Base-by-base conservation (phyloP, 2,329 filamentous ascomycete species). In the Aspergillus pseudoterreus region DNA sequence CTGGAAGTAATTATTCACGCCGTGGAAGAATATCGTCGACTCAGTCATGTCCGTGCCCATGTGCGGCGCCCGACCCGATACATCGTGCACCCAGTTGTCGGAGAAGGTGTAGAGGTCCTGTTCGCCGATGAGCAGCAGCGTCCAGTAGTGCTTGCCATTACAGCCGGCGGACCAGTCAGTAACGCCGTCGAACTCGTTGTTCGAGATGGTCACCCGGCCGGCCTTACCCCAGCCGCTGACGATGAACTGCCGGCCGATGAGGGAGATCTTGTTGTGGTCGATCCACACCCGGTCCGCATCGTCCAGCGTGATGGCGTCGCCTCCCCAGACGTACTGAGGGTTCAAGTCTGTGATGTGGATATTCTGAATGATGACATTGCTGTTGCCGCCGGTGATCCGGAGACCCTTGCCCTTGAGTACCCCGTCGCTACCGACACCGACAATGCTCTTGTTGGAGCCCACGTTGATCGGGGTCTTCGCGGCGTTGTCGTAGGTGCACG, bases 1-100 rank as follows among this genome's bases (percentile, higher is more conserved):
- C 62, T 80, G 75, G 71, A 75, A 83, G 75, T 80, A 83, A 75
- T 84, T 84, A 78, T 84, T 84, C 64, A 60, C 57, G 71, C 82
- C 82, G 45, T 76, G 77, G 49, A 85, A 74, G 71, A 81, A 82
- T 56, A 83, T 66, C 27, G 69, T 75, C 80, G 51, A 53, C 15
- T 44, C 33, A 19, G 51, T 50, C 12, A 50, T 43, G 35, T 45
- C 43, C n/a, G 51, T 53, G 11, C 51, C 47, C 51, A 53, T 53
- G 21, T 53, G 51, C 11, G 51, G 51, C 14, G 51, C 51, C 12
- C 51, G 51, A 11, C 51, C 51, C 1, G 51, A 53, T 4, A 53
- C 47, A 24, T 53, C 51, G 47, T 53, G 51, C n/a, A 53, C 22
- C 43, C 47, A 53, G 43, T 53, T 53, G 11, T 47, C 47, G 6